Percentiles rank a stretch among this genome's conserved stretches.
Conservation (phyloP, 768 basidiomycete genomes). For the Kwoniella sp. region DNA sequence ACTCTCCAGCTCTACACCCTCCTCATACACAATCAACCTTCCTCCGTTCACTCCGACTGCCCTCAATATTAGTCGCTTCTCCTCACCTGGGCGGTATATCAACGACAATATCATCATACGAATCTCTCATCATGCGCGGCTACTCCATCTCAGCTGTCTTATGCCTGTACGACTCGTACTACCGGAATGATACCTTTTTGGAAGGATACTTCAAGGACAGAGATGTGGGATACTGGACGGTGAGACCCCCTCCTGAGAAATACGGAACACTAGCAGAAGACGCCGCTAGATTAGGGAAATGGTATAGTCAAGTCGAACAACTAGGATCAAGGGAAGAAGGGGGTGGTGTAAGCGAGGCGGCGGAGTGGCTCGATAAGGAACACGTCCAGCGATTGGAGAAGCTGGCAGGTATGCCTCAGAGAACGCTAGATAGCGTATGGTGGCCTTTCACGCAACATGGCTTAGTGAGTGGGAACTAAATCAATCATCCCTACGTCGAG, state of each 20-base stretch:
- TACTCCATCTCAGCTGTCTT: constrained; percentile 83
- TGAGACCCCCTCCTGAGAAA: constrained; percentile 54
- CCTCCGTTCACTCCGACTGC: constrained; percentile 83
- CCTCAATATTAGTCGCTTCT: constrained; percentile 84
- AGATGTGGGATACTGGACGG: constrained; percentile 56
- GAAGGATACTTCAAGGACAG: constrained; percentile 75
- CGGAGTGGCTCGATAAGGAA: constrained; percentile 66
- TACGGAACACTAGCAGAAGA: constrained; percentile 59
- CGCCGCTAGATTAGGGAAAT: constrained; percentile 64
- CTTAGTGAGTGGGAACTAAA: constrained; percentile 29
- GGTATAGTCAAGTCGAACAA: constrained; percentile 61
- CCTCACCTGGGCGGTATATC: constrained; percentile 91
- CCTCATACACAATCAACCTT: constrained; percentile 79
- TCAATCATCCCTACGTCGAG: background rate
- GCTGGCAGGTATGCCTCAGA: constrained; percentile 74
- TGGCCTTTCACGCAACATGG: constrained; percentile 96
- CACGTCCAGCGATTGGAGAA: constrained; percentile 71
- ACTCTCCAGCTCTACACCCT: constrained; percentile 80
- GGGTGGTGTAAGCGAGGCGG: constrained; percentile 56
- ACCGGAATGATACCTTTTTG: constrained; percentile 84
- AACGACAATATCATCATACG: constrained; percentile 87
- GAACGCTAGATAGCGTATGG: constrained; percentile 81
- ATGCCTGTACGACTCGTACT: constrained; percentile 82
- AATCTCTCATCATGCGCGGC: constrained; percentile 85
- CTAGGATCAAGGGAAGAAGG: constrained; percentile 54